Conservation (phyloP, 345 rosid species). For the Lenwebbia sp. region DNA sequence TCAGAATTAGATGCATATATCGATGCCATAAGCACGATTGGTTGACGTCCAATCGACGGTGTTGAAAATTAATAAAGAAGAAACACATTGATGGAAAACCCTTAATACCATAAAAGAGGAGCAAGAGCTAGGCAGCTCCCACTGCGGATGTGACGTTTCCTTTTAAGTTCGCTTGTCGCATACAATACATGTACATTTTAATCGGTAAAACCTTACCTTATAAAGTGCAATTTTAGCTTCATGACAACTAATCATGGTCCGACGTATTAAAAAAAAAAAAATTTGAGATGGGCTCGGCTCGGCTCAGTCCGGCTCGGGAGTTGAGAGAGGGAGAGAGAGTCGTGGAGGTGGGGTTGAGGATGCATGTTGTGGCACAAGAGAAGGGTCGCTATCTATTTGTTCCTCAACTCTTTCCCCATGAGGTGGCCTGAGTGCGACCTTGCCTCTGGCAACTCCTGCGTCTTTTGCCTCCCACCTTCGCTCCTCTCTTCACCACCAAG, state of each 20-base stretch:
- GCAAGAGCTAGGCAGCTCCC: neutral
- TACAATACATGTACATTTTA: neutral
- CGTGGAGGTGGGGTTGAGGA: neutral
- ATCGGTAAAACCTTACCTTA: neutral
- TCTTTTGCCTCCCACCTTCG: neutral
- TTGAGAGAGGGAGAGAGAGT: neutral
- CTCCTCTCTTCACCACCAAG: constrained; percentile 3
- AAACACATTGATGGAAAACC: neutral
- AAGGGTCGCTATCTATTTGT: constrained; percentile 32
- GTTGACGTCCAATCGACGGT: neutral
- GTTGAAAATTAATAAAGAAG: neutral
- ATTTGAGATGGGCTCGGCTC: neutral
- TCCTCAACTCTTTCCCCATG: constrained; percentile 32
- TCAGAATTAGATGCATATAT: neutral
- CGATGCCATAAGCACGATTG: neutral
- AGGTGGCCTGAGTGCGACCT: constrained; percentile 41
- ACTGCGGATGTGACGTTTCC: neutral
- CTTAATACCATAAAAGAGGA: neutral
- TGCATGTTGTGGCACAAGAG: constrained; percentile 3
- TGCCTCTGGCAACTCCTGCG: neutral
- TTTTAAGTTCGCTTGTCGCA: neutral
- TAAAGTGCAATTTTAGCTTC: neutral
- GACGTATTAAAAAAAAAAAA: neutral
- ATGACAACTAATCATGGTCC: neutral
- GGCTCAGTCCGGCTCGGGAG: neutral